These are phyloP conservation scores for Nannochloris sp. DNA, from an alignment of 139 green algal genomes.

Conservation along the genomic window DNA sequence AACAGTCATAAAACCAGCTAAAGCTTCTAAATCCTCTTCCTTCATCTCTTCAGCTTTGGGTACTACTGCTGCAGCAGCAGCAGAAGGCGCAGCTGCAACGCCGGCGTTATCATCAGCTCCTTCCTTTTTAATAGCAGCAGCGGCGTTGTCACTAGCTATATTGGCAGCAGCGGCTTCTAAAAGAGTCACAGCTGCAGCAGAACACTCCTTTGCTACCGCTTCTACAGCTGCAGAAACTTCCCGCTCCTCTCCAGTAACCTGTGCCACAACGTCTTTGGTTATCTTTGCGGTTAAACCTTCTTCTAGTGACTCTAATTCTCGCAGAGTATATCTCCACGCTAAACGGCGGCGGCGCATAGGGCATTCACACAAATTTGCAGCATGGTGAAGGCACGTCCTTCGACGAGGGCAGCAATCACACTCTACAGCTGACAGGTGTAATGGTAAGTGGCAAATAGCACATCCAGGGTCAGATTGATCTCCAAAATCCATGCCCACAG, in stretches of 20 bases:
- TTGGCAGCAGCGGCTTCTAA: not conserved
- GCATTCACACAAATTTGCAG: slow-evolving; percentile 64
- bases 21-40: slow-evolving; percentile 7
- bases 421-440: slow-evolving; percentile 44
- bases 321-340: slow-evolving; percentile 58
- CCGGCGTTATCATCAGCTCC: not conserved
- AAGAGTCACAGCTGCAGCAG: not conserved
- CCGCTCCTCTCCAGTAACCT: slow-evolving; percentile 5
- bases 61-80: not conserved
- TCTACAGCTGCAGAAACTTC: not conserved
- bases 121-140: not conserved
- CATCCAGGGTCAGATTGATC: slow-evolving; percentile 32
- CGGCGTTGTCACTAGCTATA: not conserved
- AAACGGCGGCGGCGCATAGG: slow-evolving; percentile 31
- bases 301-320: slow-evolving; percentile 45
- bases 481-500: slow-evolving; percentile 19
- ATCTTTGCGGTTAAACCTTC: slow-evolving; percentile 3
- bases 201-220: not conserved
- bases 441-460: slow-evolving; percentile 36
- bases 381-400: slow-evolving; percentile 50
- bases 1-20: slow-evolving; percentile 6
- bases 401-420: slow-evolving; percentile 49
- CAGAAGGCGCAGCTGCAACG: not conserved
- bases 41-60: not conserved
- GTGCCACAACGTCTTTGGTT: not conserved